Base-by-base conservation (phyloP, 2,329 filamentous ascomycete species). In the Colletotrichum gigasporum region DNA sequence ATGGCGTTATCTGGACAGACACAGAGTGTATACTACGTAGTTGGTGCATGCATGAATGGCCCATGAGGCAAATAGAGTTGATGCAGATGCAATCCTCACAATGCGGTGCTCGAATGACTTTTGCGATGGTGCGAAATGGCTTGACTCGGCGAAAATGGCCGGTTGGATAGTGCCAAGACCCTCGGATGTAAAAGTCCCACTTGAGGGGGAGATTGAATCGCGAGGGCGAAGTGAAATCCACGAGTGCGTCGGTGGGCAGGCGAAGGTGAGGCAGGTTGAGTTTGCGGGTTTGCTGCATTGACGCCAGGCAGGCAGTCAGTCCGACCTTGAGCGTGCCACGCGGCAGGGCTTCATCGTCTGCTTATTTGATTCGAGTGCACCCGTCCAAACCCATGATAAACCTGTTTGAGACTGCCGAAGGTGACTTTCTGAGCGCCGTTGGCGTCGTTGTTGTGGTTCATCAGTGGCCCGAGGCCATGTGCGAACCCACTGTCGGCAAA, bases 11-110 rank as follows among this genome's bases (percentile, higher is more conserved):
- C 34, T 30, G 58, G 63, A 51, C 35, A 45, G 59, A 47, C 22
- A 47, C 51, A 58, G 28, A 63, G 47, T 63, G 63, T 65, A 63
- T 28, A 58, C 16, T 63, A 65, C 16, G 32, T 42, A 34, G 30
- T 39, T 63, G 32, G 58, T 28, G 56, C 41, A 47, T 51, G 44
- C 51, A 52, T 42, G 32, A 20, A 22, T 30, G 32, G 39, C 12
- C 14, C 30, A 12, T 3, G 18, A 24, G 50, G 42, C n/a, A 3
- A n/a, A 37, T 55, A 55, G 48, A 55, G 48, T 62, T 51, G 42
- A 55, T 48, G 34, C 11, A 26, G 42, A 55, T 48, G 34, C 11
- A 26, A n/a, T 42, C 41, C 11, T 24, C 16, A 48, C 14, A 11
- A 30, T 4, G 14, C 28, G 10, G 9, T 44, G 11, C 14, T 5